phyloP scores from a whole-genome alignment of 2,329 filamentous ascomycete genomes.

The Calonectria pauciramosa region DNA sequence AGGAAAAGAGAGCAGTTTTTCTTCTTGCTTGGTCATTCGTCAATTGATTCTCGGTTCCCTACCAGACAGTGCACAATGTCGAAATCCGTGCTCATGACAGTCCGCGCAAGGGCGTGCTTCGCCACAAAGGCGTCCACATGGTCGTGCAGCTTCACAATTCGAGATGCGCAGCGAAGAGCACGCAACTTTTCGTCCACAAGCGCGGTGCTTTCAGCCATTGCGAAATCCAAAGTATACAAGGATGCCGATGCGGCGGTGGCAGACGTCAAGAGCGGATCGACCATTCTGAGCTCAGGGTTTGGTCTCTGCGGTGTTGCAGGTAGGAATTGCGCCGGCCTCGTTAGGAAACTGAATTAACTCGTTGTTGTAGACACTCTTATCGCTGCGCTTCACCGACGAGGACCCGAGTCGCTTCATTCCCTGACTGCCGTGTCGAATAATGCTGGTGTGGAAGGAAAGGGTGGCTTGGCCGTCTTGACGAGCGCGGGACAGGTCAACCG shows the following conservation, averaged over 20 bases:
- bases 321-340: constrained; percentile 48
- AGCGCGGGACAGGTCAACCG: constrained; percentile 78
- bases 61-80: constrained; percentile 8
- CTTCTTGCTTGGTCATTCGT: background rate
- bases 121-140: constrained; percentile 32
- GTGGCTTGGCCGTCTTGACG: constrained; percentile 78
- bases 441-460: constrained; percentile 77
- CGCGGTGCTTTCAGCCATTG: constrained; percentile 20
- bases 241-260: constrained; percentile 77
- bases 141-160: constrained; percentile 39
- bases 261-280: constrained; percentile 78
- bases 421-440: constrained; percentile 87
- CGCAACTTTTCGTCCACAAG: constrained; percentile 40
- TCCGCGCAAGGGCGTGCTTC: constrained; percentile 19
- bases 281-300: constrained; percentile 82
- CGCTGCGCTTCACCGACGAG: constrained; percentile 72
- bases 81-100: constrained; percentile 22
- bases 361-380: constrained; percentile 76
- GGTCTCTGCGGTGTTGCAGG: constrained; percentile 84
- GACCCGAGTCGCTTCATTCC: constrained; percentile 72
- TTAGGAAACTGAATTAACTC: background rate
- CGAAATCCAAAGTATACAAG: constrained; percentile 61
- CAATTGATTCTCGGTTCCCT: background rate
- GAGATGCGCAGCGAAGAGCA: constrained; percentile 10
- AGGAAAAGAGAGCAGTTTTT: constrained; percentile 8